Conservation (phyloP, 225 moss, liverwort and hornwort species). For the Antitrichia curtipendula region DNA sequence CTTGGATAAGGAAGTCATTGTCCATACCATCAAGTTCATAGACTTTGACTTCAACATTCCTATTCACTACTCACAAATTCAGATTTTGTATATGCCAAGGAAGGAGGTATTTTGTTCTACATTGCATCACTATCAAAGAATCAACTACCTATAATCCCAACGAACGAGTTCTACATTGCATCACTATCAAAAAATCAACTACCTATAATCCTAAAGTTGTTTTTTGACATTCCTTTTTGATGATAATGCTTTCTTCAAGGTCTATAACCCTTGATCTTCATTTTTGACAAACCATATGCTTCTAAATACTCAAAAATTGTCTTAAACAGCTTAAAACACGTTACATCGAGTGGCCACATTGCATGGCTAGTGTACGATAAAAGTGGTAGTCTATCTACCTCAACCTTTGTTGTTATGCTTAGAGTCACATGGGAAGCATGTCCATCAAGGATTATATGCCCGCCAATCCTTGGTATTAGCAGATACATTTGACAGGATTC, state of each 20-base stretch:
- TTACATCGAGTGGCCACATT: background rate
- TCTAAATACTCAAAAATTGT: background rate
- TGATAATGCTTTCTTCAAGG: too few relatives aligned
- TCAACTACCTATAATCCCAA: too few relatives aligned
- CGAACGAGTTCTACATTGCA: background rate
- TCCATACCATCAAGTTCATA: background rate
- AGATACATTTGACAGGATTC: too few relatives aligned
- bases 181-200: background rate
- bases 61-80: background rate
- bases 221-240: background rate
- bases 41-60: background rate
- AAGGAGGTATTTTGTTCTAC: background rate
- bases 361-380: background rate
- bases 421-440: background rate
- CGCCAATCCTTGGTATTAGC: too few relatives aligned
- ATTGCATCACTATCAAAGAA: background rate
- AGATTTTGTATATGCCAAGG: accelerated
- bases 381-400: background rate
- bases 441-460: background rate
- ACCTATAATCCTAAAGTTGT: too few relatives aligned
- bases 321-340: background rate
- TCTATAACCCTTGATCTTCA: background rate
- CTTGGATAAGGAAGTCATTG: background rate
- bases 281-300: background rate
- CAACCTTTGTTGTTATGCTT: background rate